These are phyloP conservation scores for Agastache rugosa DNA, from an alignment of 257 asterid genomes.

Conservation along the genomic window DNA sequence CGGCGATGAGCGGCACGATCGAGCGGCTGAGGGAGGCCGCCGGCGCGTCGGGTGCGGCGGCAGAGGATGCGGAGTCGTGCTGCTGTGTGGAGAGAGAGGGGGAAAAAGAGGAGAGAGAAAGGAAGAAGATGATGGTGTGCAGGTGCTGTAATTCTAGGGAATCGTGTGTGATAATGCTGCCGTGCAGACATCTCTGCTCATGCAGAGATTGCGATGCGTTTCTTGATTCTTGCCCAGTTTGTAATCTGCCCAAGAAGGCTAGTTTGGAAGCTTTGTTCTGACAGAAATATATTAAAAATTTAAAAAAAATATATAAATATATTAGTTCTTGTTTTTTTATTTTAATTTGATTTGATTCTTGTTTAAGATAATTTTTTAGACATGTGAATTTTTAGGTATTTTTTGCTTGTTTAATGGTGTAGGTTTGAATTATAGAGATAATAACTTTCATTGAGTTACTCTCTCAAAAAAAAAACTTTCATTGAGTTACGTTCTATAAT, in stretches of 20 bases:
- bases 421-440: no score
- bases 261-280: constrained; percentile 56
- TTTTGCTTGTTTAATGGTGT: no score
- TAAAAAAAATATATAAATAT: background rate
- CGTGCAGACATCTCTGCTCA: constrained; percentile 80
- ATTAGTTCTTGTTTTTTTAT: no score
- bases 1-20: constrained; percentile 55
- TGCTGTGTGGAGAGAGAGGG: constrained; percentile 26
- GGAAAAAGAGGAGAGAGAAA: background rate
- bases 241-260: constrained; percentile 61
- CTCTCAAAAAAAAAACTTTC: no score
- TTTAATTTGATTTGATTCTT: no score
- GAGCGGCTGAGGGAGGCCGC: constrained; percentile 56
- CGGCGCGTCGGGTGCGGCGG: constrained; percentile 39
- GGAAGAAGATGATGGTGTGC: constrained; percentile 51
- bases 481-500: no score
- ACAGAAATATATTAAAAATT: background rate
- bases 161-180: constrained; percentile 67
- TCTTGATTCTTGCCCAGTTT: constrained; percentile 71
- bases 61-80: constrained; percentile 71
- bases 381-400: no score
- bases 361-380: no score
- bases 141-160: constrained; percentile 55
- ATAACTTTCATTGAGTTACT: no score
- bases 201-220: constrained; percentile 68